Base-by-base conservation (phyloP, 1,284 basidiomycete species). In the Leccinum fallax region DNA sequence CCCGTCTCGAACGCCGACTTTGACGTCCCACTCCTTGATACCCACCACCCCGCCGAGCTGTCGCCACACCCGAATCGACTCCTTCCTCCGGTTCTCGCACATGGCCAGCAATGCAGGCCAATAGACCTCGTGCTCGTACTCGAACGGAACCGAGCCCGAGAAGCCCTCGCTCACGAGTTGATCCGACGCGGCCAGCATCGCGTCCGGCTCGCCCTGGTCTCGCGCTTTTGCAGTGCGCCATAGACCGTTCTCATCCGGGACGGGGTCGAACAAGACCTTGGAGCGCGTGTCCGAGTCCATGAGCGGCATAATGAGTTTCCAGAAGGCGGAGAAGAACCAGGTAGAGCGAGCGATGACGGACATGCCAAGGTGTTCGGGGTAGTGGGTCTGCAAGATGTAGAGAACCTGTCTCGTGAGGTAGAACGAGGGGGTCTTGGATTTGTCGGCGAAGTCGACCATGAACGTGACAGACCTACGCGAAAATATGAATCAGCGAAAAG, bases 331-430 rank as follows among this genome's bases (percentile, higher is more conserved):
- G 65, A 95, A 77, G 66, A 93, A 76, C 78, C 84, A 93, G 24
- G 95, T 94, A 53, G 95, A 85, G 71, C 96, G 94, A 63, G 90
- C 82, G 66, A 97, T 87, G 53, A 95, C 78, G 2, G 93, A 88
- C 26, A 87, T 81, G n/a, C 94, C 94, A 38, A 98, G 85, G n/a
- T 94, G 86, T 78, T 97, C 95, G 1, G 94, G 93, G 71, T 97
- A 95, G 74, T 97, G 94, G 64, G 89, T 85, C 74, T 96, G 94
- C 28, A 96, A 79, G 66, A 95, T 93, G 74, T 84, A 80, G 51
- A 94, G 81, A 16, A 93, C 81, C 56, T 84, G 79, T 30, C 88
- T 81, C 2, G 90, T 79, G 2, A 84, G 87, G 19, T 79, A 69
- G 32, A 95, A 73, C 2, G 90, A 87, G 0, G 94, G 91, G 54